Evolutionary conservation across 345 rosid genomes (phyloP).

Genomic region (Zanthoxylum bungeanum): DNA sequence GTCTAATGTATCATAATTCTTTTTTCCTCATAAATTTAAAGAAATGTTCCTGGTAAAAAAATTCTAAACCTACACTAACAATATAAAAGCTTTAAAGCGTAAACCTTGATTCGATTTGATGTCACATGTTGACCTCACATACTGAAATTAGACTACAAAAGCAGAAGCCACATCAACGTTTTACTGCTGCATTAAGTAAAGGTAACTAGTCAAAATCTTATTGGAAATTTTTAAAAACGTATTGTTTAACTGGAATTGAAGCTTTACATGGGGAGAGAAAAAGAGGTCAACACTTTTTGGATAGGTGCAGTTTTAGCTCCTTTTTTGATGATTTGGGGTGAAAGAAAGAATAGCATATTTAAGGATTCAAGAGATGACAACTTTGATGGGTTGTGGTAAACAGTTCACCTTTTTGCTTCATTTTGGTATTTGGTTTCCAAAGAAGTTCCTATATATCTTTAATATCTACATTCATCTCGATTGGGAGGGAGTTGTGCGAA

Average conservation of each 20-base stretch:
- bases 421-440: background rate
- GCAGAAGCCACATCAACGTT: background rate
- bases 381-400: background rate
- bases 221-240: background rate
- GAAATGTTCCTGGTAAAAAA: background rate
- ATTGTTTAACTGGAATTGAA: background rate
- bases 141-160: background rate
- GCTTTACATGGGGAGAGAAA: background rate
- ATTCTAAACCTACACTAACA: background rate
- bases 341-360: background rate
- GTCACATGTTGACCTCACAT: background rate
- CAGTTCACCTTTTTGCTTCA: background rate
- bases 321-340: background rate
- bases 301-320: background rate
- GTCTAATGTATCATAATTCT: background rate
- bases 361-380: background rate
- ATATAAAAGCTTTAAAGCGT: background rate
- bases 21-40: too few relatives aligned
- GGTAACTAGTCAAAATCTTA: background rate
- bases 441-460: background rate
- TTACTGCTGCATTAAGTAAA: background rate
- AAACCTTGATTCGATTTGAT: background rate
- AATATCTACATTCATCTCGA: background rate
- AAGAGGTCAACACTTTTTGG: background rate
- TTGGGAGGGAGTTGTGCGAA: background rate